Conservation (phyloP, 768 basidiomycete species). For the Boletellus sp. region DNA sequence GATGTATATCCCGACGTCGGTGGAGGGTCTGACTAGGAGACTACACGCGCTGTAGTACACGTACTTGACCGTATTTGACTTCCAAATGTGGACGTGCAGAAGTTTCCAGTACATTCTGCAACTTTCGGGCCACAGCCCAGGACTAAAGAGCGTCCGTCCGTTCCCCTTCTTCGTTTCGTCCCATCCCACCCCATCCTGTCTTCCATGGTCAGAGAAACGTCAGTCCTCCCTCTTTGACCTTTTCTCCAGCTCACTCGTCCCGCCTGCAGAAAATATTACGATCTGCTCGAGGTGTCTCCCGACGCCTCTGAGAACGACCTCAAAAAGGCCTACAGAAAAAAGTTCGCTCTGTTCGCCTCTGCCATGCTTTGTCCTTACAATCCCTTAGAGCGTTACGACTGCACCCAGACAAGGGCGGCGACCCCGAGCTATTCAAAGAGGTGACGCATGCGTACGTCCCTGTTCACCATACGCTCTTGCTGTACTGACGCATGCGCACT, state of each 20-base stretch:
- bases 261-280: constrained; percentile 75
- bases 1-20: constrained; percentile 86
- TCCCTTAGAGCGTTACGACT: constrained; percentile 67
- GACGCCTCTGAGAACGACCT: constrained; percentile 79
- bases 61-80: neutral
- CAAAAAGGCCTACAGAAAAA: constrained; percentile 95
- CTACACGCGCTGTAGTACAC: neutral
- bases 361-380: constrained; percentile 2
- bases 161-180: constrained; percentile 11
- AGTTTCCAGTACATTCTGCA: constrained; percentile 35
- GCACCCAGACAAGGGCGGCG: constrained; percentile 94
- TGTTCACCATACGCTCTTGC: neutral
- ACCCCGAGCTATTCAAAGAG: constrained; percentile 96
- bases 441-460: constrained; percentile 85
- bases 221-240: neutral
- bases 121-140: constrained; percentile 28
- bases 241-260: neutral
- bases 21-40: constrained; percentile 2
- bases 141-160: constrained; percentile 19
- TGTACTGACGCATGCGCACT: constrained; percentile 6
- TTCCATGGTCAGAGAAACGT: constrained; percentile 73
- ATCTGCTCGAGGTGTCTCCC: constrained; percentile 82
- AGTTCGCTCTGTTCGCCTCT: constrained; percentile 42
- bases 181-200: constrained; percentile 10
- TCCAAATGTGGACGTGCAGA: constrained; percentile 22